Evolutionary conservation across 352 stramenopile species (phyloP).

Genomic region (Globisporangium spiculum): DNA sequence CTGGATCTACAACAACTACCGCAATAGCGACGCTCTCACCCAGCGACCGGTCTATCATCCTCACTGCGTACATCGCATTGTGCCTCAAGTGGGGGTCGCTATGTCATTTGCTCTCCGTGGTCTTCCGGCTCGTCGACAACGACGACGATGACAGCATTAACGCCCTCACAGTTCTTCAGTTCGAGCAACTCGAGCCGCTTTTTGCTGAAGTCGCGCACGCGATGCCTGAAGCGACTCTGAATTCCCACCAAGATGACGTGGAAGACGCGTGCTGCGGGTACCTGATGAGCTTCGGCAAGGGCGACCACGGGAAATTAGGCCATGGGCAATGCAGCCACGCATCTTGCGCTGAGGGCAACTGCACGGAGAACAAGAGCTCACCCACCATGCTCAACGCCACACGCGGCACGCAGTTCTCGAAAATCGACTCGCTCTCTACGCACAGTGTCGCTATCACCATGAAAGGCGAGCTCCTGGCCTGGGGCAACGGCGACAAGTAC

Average conservation of each 20-base stretch:
- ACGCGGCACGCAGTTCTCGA: constrained; percentile 44
- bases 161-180: constrained; percentile 13
- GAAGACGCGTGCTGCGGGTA: constrained; percentile 38
- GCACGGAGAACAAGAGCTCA: constrained; percentile 76
- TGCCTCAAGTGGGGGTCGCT: constrained; percentile 70
- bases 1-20: neutral
- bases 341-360: constrained; percentile 69
- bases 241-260: constrained; percentile 15
- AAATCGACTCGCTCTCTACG: constrained; percentile 83
- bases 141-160: constrained; percentile 16
- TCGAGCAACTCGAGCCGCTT: constrained; percentile 33
- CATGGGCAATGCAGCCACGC: constrained; percentile 70
- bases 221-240: constrained; percentile 22
- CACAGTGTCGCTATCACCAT: constrained; percentile 74
- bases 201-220: constrained; percentile 40
- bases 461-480: constrained; percentile 66
- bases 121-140: constrained; percentile 36
- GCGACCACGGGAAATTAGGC: constrained; percentile 79
- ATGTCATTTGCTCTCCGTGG: constrained; percentile 39
- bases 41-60: constrained; percentile 30
- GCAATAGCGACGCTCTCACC: constrained; percentile 10
- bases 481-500: constrained; percentile 85
- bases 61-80: constrained; percentile 57
- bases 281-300: constrained; percentile 85
- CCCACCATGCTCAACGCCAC: constrained; percentile 64